Percentiles rank a stretch among this genome's conserved stretches.
Conservation (phyloP, 257 asterid species). For the Solanum dulcamara region DNA sequence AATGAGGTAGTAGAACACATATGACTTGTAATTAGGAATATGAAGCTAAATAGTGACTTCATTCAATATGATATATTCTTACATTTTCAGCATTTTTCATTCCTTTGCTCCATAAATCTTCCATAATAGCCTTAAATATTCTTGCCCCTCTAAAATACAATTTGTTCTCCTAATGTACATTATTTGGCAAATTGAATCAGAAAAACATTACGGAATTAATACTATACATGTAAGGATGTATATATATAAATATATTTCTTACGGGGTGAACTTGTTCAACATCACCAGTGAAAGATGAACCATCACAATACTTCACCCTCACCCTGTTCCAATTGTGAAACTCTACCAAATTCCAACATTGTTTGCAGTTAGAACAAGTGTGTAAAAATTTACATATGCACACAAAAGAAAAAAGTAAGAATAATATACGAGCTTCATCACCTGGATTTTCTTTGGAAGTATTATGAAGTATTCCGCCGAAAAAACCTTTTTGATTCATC, state of each 20-base stretch:
- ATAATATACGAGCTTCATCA: background rate
- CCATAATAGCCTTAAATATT: background rate
- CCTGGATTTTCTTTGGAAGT: constrained; percentile 54
- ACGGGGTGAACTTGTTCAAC: constrained; percentile 64
- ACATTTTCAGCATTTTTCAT: constrained; percentile 28
- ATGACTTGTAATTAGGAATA: background rate
- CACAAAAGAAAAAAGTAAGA: background rate
- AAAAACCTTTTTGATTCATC: constrained; percentile 24
- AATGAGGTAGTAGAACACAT: background rate
- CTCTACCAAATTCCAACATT: constrained; percentile 14
- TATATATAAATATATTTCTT: constrained; percentile 2
- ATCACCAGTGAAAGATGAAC: constrained; percentile 78
- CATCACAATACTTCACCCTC: constrained; percentile 76
- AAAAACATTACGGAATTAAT: background rate
- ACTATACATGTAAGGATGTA: background rate
- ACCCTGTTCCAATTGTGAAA: constrained; percentile 74
- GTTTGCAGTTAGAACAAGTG: background rate
- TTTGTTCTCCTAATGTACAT: constrained; percentile 7
- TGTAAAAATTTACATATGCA: background rate
- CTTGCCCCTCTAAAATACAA: constrained; percentile 26
- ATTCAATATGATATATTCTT: background rate
- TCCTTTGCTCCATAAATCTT: constrained; percentile 21
- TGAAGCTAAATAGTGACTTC: background rate
- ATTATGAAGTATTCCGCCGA: constrained; percentile 60
- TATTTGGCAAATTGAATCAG: background rate